These are phyloP conservation scores for Camelina laxa DNA, from an alignment of 345 rosid species.

Conservation along the genomic window DNA sequence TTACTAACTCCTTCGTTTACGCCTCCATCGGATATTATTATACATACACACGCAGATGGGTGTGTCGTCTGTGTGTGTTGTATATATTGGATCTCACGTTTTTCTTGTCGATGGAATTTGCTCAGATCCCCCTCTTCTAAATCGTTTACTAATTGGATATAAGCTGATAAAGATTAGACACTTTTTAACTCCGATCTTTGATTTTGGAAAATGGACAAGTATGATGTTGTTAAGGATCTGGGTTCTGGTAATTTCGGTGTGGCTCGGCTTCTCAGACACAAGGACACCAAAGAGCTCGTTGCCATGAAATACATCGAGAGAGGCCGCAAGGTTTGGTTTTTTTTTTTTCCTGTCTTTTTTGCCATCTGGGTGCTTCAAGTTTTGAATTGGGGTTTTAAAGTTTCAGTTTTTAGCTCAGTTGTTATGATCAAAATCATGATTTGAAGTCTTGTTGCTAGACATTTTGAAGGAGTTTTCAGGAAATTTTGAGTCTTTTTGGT, in stretches of 20 bases:
- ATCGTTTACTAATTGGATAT: neutral
- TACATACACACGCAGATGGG: constrained; percentile 18
- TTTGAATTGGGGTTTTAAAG: constrained; percentile 1
- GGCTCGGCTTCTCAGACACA: constrained; percentile 79
- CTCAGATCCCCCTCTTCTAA: constrained; percentile 14
- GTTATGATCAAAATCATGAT: neutral
- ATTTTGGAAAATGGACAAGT: constrained; percentile 59
- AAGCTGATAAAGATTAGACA: constrained; percentile 10
- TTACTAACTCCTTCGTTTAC: constrained; percentile 23
- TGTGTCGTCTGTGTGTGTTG: neutral
- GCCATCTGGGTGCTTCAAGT: neutral
- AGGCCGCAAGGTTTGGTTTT: constrained; percentile 68
- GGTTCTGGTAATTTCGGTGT: constrained; percentile 94
- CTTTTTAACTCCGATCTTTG: constrained; percentile 1
- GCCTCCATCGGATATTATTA: constrained; percentile 20
- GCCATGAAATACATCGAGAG: constrained; percentile 95
- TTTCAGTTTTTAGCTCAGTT: neutral
- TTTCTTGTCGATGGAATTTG: constrained; percentile 2
- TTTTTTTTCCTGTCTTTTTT: neutral
- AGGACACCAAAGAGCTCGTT: constrained; percentile 82
- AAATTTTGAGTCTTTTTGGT: too few species aligned
- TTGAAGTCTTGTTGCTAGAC: neutral
- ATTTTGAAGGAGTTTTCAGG: neutral
- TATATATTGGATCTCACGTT: constrained; percentile 36
- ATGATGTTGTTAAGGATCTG: constrained; percentile 79